A percentile compares a stretch with the other conserved stretches of the same genome.
Evolutionary conservation across 106 monocot species (phyloP).

Genomic region (Dactylorhiza incarnata): DNA sequence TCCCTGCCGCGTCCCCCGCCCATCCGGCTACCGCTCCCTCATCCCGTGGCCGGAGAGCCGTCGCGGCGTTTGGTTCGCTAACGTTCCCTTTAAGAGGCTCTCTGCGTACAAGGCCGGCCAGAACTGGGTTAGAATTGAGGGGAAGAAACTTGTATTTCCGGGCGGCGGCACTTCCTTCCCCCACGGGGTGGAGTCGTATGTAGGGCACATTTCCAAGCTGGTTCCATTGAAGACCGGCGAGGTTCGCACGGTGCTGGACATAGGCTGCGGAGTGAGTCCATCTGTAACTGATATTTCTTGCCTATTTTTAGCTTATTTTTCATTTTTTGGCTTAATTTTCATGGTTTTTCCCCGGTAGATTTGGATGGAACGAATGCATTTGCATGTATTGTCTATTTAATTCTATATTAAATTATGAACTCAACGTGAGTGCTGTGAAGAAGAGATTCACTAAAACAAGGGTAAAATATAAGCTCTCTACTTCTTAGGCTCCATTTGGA

Average conservation of each 20-base stretch:
- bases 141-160: slow-evolving; percentile 66
- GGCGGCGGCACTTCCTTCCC: slow-evolving; percentile 76
- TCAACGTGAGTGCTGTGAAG: too few relatives aligned
- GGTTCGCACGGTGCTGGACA: slow-evolving; percentile 53
- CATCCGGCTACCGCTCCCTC: slow-evolving; percentile 36
- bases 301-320: background rate
- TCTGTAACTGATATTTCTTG: background rate
- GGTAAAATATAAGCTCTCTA: too few relatives aligned
- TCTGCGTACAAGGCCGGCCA: slow-evolving; percentile 51
- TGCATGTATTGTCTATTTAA: too few relatives aligned
- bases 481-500: too few relatives aligned
- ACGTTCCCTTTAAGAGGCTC: slow-evolving; percentile 52
- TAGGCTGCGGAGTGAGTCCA: slow-evolving; percentile 68
- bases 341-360: too few relatives aligned
- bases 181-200: slow-evolving; percentile 58
- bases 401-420: too few relatives aligned
- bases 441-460: too few relatives aligned
- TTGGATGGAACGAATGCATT: too few relatives aligned
- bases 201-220: slow-evolving; percentile 32
- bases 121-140: slow-evolving; percentile 67
- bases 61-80: slow-evolving; percentile 53
- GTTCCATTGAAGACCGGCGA: slow-evolving; percentile 46
- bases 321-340: background rate
- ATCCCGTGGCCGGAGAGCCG: slow-evolving; percentile 59
- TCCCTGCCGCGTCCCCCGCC: slow-evolving; percentile 49